Percentiles rank a stretch among this genome's conserved stretches.
phyloP scores from a whole-genome alignment of 148 eudicot species.

The Heliamphora exappendiculata region DNA sequence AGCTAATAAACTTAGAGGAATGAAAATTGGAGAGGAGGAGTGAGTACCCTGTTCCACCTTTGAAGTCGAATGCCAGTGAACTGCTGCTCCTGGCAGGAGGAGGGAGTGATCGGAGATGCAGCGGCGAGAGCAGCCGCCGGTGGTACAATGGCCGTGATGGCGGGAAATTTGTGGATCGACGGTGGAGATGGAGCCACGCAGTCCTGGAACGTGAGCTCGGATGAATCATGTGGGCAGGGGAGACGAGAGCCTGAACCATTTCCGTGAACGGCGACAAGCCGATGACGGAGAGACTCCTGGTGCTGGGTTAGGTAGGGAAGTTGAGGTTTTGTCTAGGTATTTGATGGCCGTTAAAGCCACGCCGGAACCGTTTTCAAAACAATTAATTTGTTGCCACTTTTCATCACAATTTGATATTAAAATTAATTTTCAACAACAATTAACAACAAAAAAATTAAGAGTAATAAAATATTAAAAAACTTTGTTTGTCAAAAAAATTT shows the following conservation, averaged over 20 bases:
- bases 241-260: constrained; percentile 17
- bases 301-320: neutral
- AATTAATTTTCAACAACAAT: too few species aligned
- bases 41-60: constrained; percentile 47
- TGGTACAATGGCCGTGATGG: constrained; percentile 4
- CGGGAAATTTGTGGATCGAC: constrained; percentile 15
- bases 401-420: too few species aligned
- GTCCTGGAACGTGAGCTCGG: constrained; percentile 13
- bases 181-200: constrained; percentile 18
- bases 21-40: neutral
- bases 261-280: neutral
- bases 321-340: neutral
- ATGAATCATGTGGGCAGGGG: constrained; percentile 1
- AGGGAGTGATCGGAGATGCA: constrained; percentile 13
- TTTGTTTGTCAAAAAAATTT: too few species aligned
- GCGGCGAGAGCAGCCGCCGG: constrained; percentile 14
- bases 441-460: too few species aligned
- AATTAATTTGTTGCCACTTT: too few species aligned
- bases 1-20: neutral
- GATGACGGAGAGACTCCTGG: neutral
- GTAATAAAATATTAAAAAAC: too few species aligned
- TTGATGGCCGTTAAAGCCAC: constrained; percentile 5
- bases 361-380: too few species aligned
- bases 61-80: constrained; percentile 38
- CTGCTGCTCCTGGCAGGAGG: constrained; percentile 15